Evolutionary conservation across 495 filamentous ascomycete genomes (phyloP).

Genomic region (Aspergillus bertholletiae): DNA sequence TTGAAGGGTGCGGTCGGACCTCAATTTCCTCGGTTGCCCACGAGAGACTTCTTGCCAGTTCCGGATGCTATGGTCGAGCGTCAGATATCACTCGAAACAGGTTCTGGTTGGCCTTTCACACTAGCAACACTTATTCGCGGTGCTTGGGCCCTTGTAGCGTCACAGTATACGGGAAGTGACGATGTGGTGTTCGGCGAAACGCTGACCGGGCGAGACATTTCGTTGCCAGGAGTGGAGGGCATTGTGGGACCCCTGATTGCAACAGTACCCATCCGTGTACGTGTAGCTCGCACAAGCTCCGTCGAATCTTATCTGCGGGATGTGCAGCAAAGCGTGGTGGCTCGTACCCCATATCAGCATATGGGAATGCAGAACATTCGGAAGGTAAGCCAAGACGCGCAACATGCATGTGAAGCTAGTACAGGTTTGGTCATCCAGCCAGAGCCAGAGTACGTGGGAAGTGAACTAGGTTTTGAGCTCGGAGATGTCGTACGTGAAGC

Average conservation of each 20-base stretch:
- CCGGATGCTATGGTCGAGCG: constrained; percentile 50
- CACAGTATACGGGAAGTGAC: constrained; percentile 48
- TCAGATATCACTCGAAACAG: constrained; percentile 40
- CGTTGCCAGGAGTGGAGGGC: constrained; percentile 42
- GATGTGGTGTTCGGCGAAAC: constrained; percentile 61
- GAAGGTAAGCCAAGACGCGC: constrained; percentile 55
- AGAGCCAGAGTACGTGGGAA: constrained; percentile 39
- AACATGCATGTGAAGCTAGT: constrained; percentile 62
- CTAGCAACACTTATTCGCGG: constrained; percentile 57
- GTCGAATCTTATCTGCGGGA: constrained; percentile 34
- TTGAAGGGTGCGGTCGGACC: constrained; percentile 49
- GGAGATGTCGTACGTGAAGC: constrained; percentile 60
- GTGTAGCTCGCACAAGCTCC: constrained; percentile 22
- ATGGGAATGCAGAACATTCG: constrained; percentile 68
- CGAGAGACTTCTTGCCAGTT: constrained; percentile 49
- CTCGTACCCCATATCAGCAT: constrained; percentile 60
- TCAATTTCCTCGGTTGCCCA: constrained; percentile 57
- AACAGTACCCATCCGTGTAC: constrained; percentile 59
- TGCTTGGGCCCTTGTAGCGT: constrained; percentile 58
- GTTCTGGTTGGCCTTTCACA: constrained; percentile 41
- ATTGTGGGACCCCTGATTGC: constrained; percentile 58
- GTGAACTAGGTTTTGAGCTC: constrained; percentile 47
- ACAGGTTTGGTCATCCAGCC: constrained; percentile 54
- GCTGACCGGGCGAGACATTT: constrained; percentile 46
- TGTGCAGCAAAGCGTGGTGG: constrained; percentile 51